These are phyloP conservation scores for Carex parvula DNA, from an alignment of 176 grass and related monocot species.

Conservation along the genomic window DNA sequence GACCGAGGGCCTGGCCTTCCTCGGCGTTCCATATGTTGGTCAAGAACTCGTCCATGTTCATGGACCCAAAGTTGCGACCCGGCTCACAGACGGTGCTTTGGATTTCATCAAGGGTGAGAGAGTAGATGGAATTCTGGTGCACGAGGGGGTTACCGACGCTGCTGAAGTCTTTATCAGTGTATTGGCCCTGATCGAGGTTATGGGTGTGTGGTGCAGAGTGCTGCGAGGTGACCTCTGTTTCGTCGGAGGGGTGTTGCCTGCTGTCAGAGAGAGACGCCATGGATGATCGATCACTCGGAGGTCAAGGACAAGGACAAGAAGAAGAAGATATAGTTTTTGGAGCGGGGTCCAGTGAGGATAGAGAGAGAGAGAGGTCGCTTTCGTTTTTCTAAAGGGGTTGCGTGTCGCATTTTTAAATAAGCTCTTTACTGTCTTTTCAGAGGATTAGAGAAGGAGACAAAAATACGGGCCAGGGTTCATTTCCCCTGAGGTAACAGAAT, in stretches of 20 bases:
- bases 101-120: conserved; percentile 75
- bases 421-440: not conserved
- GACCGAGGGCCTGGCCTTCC: conserved; percentile 49
- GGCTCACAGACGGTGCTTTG: conserved; percentile 74
- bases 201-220: conserved; percentile 24
- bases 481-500: too few species aligned
- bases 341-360: not conserved
- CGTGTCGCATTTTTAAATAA: conserved; percentile 12
- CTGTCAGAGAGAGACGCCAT: conserved; percentile 31
- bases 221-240: conserved; percentile 71
- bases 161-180: conserved; percentile 15
- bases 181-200: not conserved
- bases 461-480: not conserved
- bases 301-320: too few species aligned
- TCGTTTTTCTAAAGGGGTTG: conserved; percentile 20
- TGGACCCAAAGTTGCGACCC: conserved; percentile 77
- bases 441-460: not conserved
- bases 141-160: conserved; percentile 30
- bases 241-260: conserved; percentile 19
- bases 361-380: not conserved
- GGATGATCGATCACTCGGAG: conserved; percentile 2
- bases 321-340: conserved; percentile 21
- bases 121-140: conserved; percentile 61
- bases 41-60: conserved; percentile 99
- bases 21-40: conserved; percentile 93